A percentile compares a stretch with the other conserved stretches of the same genome.
These are phyloP conservation scores for Boletellus emodensis DNA, from an alignment of 768 basidiomycete species.

Conservation along the genomic window DNA sequence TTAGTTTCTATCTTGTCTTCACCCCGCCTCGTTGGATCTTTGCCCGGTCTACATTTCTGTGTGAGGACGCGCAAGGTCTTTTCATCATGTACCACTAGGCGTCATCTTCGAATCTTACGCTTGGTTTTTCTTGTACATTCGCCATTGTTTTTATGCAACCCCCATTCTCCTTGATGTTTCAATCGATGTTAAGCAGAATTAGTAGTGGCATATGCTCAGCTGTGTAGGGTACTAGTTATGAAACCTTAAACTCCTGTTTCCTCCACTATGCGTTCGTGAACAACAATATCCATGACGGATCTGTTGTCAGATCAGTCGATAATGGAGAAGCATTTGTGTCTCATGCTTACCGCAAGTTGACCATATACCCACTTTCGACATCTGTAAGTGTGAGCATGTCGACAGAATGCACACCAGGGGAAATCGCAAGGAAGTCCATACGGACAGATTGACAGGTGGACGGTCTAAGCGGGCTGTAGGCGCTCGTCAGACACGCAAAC, in stretches of 20 bases:
- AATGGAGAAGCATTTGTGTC: background rate
- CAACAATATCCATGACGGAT: conserved; percentile 71
- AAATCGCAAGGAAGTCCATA: conserved; percentile 80
- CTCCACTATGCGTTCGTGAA: conserved; percentile 47
- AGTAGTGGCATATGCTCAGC: conserved; percentile 7
- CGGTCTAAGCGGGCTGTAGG: conserved; percentile 66
- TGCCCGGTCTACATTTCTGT: background rate
- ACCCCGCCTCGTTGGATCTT: background rate
- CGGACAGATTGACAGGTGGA: conserved; percentile 81
- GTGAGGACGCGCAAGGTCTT: conserved; percentile 8
- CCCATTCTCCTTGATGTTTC: conserved; percentile 2
- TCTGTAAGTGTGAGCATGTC: conserved; percentile 71
- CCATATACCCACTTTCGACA: conserved; percentile 64
- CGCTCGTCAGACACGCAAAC: background rate
- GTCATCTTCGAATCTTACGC: no score
- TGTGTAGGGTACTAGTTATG: conserved; percentile 14
- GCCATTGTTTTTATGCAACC: conserved; percentile 12
- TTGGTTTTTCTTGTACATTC: conserved; percentile 23
- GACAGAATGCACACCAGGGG: conserved; percentile 75
- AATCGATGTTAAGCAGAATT: background rate
- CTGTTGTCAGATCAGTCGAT: conserved; percentile 33
- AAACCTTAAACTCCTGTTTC: background rate
- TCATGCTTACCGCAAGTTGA: conserved; percentile 62
- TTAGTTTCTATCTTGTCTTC: background rate
- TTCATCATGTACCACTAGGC: background rate